phyloP scores from a whole-genome alignment of 2,329 filamentous ascomycete genomes.

The Penicillium sp. region DNA sequence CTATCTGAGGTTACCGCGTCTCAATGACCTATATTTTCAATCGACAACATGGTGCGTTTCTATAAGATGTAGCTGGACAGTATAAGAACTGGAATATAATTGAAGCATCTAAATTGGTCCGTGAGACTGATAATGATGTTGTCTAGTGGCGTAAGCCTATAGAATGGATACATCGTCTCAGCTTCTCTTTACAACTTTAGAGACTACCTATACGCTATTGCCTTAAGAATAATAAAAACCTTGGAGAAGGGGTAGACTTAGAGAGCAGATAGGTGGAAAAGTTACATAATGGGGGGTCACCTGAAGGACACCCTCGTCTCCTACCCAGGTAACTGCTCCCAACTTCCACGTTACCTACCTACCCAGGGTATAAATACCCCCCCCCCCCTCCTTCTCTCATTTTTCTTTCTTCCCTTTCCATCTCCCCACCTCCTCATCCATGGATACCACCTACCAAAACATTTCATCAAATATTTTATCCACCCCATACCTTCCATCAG shows the following conservation, averaged over 20 bases:
- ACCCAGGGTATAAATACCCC: background rate
- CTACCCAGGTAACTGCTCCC: background rate
- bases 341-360: no score
- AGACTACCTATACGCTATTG: background rate
- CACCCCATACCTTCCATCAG: background rate
- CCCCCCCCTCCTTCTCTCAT: background rate
- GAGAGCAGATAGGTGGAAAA: background rate
- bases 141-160: background rate
- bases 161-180: background rate
- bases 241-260: accelerated
- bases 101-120: no score
- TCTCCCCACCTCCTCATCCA: background rate
- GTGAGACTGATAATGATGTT: background rate
- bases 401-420: background rate
- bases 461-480: background rate
- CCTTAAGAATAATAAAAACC: no score
- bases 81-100: no score
- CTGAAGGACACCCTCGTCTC: background rate
- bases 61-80: background rate
- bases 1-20: background rate
- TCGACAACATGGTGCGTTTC: background rate
- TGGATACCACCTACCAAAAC: background rate
- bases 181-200: background rate
- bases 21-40: background rate
- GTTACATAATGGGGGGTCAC: background rate